Base-by-base conservation (phyloP, 345 rosid species). In the Ceriops zippeliana region DNA sequence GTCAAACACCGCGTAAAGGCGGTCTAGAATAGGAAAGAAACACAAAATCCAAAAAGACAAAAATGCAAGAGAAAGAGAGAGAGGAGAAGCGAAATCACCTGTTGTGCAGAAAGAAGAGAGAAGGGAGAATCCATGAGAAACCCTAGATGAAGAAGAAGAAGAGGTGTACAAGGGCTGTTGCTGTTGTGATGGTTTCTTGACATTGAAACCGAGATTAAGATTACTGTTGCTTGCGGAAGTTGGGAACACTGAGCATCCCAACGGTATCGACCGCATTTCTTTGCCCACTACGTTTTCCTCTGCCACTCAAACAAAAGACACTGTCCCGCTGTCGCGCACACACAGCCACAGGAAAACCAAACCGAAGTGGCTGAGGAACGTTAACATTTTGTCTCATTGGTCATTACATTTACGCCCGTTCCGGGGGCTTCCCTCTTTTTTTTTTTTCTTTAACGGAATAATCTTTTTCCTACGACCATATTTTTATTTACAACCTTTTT, bases 181-280 rank as follows among this genome's bases (percentile, higher is more conserved):
- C 32, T 63, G 60, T 17, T 27, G 49, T 1, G 24, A 61, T 2
- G 52, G 76, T 67, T 71, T 80, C 58, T 76, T 73, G 75, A 73
- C 73, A 73, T 65, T 69, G 78, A 79, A 68, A 70, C 70, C 60
- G 52, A 71, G 70, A 74, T 52, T 65, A 17, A 10, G 30, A 56
- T 27, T 2, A 22, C 2, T 24, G 63, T 63, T 63, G 20, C 58
- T 70, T 47, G 72, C 7, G 34, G 73, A 66, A 58, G 79, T 62
- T 42, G 87, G 80, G 56, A 80, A 84, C 9, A 79, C 79, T 69
- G 91, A 11, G 69, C 82, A 68, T 79, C 90, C 96, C 64, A 89
- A 82, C 67, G 88, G 84, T 60, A 84, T 67, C 71, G 91, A 83
- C 90, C 82, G 82, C 98, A 92, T 90, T 75, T 83, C 81, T 60